Conservation (phyloP, 805 yeast genomes). For the Cyberlindnera samutprakarnensis region DNA sequence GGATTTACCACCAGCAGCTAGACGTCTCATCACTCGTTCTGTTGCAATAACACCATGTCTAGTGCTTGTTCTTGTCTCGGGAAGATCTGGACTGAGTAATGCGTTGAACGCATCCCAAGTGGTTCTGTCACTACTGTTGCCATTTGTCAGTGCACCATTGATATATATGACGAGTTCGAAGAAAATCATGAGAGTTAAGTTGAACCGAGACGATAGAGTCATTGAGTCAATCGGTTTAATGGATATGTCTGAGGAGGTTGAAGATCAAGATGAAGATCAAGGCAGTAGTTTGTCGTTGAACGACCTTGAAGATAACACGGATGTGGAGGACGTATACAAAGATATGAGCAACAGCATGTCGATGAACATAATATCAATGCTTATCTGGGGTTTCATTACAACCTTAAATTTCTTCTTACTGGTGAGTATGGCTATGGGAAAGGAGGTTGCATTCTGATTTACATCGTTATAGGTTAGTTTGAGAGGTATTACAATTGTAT, state of each 20-base stretch:
- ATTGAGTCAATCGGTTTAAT: conserved; percentile 13
- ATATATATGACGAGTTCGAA: conserved; percentile 71
- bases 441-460: conserved; percentile 28
- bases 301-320: conserved; percentile 6
- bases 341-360: conserved; percentile 39
- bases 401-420: conserved; percentile 60
- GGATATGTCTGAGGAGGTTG: conserved; percentile 5
- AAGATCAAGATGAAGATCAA: conserved; percentile 6
- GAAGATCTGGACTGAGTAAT: conserved; percentile 71
- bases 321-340: conserved; percentile 16
- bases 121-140: conserved; percentile 67
- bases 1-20: conserved; percentile 71
- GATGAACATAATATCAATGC: conserved; percentile 42
- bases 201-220: conserved; percentile 10
- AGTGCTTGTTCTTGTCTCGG: conserved; percentile 63
- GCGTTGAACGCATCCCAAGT: conserved; percentile 85
- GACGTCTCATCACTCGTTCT: conserved; percentile 75
- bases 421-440: conserved; percentile 39
- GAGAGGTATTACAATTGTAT: neutral
- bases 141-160: conserved; percentile 84
- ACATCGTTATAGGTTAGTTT: neutral
- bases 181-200: conserved; percentile 55
- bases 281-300: conserved; percentile 3
- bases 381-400: conserved; percentile 64
- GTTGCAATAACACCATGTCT: conserved; percentile 86